Conservation (phyloP, 2,329 filamentous ascomycete genomes). For the Penicillium expansum region DNA sequence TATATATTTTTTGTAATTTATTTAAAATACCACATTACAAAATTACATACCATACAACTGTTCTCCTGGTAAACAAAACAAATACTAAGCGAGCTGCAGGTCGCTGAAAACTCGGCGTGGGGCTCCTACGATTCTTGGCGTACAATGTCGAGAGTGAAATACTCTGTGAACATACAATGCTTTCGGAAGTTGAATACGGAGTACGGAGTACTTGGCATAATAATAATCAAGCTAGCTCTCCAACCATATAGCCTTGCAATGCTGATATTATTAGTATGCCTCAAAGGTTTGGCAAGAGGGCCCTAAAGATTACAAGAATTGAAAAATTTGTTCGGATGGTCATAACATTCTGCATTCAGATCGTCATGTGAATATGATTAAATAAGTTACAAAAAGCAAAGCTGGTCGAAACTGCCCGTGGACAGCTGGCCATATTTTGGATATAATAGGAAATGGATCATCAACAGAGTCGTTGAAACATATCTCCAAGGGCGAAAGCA, state of each 20-base stretch:
- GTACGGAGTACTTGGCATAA: not conserved
- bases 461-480: not conserved
- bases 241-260: not conserved
- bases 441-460: not conserved
- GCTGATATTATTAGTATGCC: not conserved
- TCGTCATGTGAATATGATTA: conserved; percentile 4
- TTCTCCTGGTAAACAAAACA: not conserved
- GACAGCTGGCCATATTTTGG: not conserved
- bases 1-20: not conserved
- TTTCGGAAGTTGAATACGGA: not conserved
- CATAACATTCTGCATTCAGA: conserved; percentile 4
- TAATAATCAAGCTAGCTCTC: not conserved
- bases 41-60: not conserved
- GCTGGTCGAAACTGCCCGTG: not conserved
- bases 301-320: not conserved
- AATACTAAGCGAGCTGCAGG: not conserved
- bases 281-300: not conserved
- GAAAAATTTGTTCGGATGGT: not conserved
- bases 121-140: not conserved
- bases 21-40: not conserved
- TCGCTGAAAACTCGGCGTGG: not conserved
- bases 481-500: not conserved
- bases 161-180: no score
- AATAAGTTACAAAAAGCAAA: not conserved
- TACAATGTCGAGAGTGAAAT: not conserved